Percentiles rank a stretch among this genome's conserved stretches.
Conservation (phyloP, 306 rosid genomes). For the Dalbergia oliveri region DNA sequence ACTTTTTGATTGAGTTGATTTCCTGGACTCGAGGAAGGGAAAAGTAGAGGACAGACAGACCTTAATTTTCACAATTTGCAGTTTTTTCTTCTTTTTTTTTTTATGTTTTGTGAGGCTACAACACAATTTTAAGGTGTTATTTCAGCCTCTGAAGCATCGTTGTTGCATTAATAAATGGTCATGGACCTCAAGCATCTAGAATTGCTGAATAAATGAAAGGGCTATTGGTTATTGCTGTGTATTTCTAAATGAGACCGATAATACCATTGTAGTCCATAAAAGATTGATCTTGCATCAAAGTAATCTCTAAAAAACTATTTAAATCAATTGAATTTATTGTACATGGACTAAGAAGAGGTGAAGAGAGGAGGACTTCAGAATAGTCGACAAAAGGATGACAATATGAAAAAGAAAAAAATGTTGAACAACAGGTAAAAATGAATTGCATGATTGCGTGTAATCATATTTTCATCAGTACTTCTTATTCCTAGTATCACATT, state of each 20-base stretch:
- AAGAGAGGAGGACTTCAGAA: no score
- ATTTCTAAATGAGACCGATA: background rate
- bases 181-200: background rate
- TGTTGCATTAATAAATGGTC: background rate
- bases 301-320: background rate
- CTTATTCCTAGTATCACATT: no score
- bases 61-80: background rate
- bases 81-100: no score
- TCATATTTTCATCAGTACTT: no score
- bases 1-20: background rate
- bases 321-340: background rate
- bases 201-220: background rate
- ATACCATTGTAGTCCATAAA: no score
- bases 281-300: background rate
- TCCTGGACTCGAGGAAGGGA: background rate
- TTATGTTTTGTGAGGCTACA: background rate
- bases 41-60: background rate
- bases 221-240: background rate
- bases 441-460: no score
- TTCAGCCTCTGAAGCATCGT: background rate
- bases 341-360: no score
- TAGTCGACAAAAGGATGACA: no score
- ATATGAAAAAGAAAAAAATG: no score
- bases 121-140: background rate
- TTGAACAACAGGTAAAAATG: no score